Evolutionary conservation across 2,329 filamentous ascomycete genomes (phyloP).

Genomic region (Diaporthe australafricana): DNA sequence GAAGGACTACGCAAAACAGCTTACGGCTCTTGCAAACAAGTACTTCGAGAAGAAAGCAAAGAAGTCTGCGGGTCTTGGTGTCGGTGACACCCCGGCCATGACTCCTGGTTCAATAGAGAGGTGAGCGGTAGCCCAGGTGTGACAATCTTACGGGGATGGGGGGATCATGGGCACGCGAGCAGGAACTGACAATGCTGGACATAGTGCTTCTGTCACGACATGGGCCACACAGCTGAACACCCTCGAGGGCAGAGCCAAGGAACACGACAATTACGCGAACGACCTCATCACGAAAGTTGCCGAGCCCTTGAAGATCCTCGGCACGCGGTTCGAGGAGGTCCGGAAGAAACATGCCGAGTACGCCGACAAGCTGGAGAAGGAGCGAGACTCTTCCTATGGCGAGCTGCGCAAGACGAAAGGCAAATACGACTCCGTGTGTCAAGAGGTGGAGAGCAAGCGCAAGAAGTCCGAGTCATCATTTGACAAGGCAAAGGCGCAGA

Average conservation of each 20-base stretch:
- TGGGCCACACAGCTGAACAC: constrained; percentile 96
- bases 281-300: constrained; percentile 85
- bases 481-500: constrained; percentile 92
- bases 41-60: constrained; percentile 95
- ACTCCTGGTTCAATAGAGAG: constrained; percentile 96
- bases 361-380: constrained; percentile 87
- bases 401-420: constrained; percentile 91
- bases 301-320: constrained; percentile 84
- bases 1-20: constrained; percentile 94
- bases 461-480: constrained; percentile 97
- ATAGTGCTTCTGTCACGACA: constrained; percentile 91
- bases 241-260: constrained; percentile 85
- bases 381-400: constrained; percentile 84
- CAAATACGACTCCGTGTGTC: constrained; percentile 92
- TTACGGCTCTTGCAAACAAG: constrained; percentile 89
- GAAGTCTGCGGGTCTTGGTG: constrained; percentile 87
- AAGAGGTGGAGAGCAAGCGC: constrained; percentile 92
- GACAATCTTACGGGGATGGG: constrained; percentile 20
- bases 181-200: constrained; percentile 35
- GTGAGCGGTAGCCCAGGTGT: constrained; percentile 51
- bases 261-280: constrained; percentile 87
- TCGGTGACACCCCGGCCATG: constrained; percentile 91
- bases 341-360: constrained; percentile 93
- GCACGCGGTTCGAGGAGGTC: constrained; percentile 85
- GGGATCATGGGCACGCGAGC: constrained; percentile 25